Conservation (phyloP, 306 rosid genomes). For the Ochetophila trinervis region DNA sequence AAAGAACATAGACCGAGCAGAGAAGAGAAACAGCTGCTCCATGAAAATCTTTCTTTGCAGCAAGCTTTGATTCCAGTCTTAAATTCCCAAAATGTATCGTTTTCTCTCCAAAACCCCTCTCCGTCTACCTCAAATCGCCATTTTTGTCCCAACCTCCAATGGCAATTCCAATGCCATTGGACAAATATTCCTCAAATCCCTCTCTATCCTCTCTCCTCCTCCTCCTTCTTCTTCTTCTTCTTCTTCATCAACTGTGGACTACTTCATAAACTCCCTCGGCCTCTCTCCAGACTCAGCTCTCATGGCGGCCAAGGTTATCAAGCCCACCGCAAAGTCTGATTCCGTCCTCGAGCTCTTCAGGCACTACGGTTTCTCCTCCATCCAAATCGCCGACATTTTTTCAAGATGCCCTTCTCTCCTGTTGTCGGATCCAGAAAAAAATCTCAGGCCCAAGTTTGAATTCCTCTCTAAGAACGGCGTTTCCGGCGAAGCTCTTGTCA, state of each 20-base stretch:
- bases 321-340: background rate
- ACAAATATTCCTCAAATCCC: background rate
- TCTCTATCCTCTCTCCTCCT: background rate
- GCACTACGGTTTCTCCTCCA: conserved; percentile 23
- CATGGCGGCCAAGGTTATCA: conserved; percentile 7
- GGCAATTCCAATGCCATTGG: background rate
- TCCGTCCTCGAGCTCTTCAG: conserved; percentile 15
- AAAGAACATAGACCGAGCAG: too few relatives aligned
- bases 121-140: background rate
- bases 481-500: background rate
- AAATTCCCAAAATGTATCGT: too few relatives aligned
- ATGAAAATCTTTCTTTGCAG: too few relatives aligned
- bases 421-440: conserved; percentile 1
- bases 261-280: conserved; percentile 9
- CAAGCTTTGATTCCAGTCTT: too few relatives aligned
- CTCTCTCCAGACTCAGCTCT: conserved; percentile 14
- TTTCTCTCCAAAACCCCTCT: too few relatives aligned
- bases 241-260: background rate
- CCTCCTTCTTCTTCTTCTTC: background rate
- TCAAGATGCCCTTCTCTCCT: conserved; percentile 1
- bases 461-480: conserved; percentile 21
- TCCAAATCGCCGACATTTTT: conserved; percentile 12
- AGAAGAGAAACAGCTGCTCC: too few relatives aligned
- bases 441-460: conserved; percentile 22
- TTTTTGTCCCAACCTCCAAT: background rate